phyloP scores from a whole-genome alignment of 139 green algal species.

The Parachlorella kessleri region DNA sequence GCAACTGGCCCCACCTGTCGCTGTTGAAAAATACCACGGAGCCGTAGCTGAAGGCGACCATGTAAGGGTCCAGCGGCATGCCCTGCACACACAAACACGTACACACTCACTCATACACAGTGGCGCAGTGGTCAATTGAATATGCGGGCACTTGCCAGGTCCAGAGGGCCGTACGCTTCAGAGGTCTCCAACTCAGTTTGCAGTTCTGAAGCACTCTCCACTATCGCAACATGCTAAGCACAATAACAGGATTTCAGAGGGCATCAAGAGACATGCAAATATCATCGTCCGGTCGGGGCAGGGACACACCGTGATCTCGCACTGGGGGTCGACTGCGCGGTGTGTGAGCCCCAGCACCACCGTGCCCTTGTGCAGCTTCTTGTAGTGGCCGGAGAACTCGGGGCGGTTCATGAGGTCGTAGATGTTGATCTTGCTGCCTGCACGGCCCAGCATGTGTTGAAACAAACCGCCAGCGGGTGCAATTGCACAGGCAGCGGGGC shows the following conservation, averaged over 20 bases:
- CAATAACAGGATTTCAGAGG: too few relatives aligned
- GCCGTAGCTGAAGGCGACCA: slow-evolving; percentile 58
- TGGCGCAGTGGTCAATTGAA: too few relatives aligned
- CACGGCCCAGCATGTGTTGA: too few relatives aligned
- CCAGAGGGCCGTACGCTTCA: too few relatives aligned
- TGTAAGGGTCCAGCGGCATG: slow-evolving; percentile 49
- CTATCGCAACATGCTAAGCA: too few relatives aligned
- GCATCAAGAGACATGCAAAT: too few relatives aligned
- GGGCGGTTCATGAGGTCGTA: slow-evolving; percentile 25
- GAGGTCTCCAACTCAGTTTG: too few relatives aligned
- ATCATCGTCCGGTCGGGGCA: too few relatives aligned
- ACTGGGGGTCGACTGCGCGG: neutral
- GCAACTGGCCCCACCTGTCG: neutral
- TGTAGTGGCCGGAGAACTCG: slow-evolving; percentile 29
- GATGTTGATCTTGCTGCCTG: slow-evolving; percentile 32
- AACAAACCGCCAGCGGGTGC: too few relatives aligned
- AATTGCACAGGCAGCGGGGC: too few relatives aligned
- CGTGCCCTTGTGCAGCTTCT: slow-evolving; percentile 39
- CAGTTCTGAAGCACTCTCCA: too few relatives aligned
- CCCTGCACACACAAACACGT: slow-evolving; percentile 23
- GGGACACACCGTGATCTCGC: neutral
- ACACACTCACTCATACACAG: neutral
- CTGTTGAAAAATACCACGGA: slow-evolving; percentile 68
- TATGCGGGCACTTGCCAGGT: too few relatives aligned
- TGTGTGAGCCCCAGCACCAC: slow-evolving; percentile 24